A percentile compares a stretch with the other conserved stretches of the same genome.
Evolutionary conservation across 2,329 filamentous ascomycete species (phyloP).

Genomic region (Coniella lustricola): DNA sequence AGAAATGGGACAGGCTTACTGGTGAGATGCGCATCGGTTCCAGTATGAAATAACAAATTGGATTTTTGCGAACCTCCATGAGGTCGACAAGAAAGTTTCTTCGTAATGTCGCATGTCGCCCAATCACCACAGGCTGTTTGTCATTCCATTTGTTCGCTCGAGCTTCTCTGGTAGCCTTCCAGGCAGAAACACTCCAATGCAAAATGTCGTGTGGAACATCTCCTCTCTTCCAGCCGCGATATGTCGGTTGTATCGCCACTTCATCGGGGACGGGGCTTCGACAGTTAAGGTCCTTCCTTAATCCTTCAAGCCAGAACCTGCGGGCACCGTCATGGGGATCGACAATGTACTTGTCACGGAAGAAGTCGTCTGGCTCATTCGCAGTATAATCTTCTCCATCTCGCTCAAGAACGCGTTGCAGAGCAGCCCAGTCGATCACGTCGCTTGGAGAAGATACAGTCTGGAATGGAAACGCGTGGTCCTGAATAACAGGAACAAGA

Average conservation of each 20-base stretch:
- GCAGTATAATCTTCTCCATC: slow-evolving; percentile 33
- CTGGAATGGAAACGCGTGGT: slow-evolving; percentile 24
- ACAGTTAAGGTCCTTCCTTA: slow-evolving; percentile 53
- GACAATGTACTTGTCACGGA: slow-evolving; percentile 44
- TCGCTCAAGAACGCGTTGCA: slow-evolving; percentile 33
- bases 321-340: slow-evolving; percentile 58
- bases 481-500: slow-evolving; percentile 51
- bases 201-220: slow-evolving; percentile 55
- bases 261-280: slow-evolving; percentile 57
- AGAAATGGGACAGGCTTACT: slow-evolving; percentile 49
- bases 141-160: slow-evolving; percentile 43
- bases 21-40: slow-evolving; percentile 71
- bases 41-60: slow-evolving; percentile 61
- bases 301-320: slow-evolving; percentile 48
- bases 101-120: slow-evolving; percentile 66
- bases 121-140: slow-evolving; percentile 75
- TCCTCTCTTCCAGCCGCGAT: slow-evolving; percentile 33
- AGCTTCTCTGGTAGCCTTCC: slow-evolving; percentile 13
- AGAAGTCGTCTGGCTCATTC: slow-evolving; percentile 40
- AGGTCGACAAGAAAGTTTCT: slow-evolving; percentile 73
- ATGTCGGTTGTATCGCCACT: slow-evolving; percentile 37
- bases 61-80: slow-evolving; percentile 4
- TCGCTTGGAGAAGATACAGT: slow-evolving; percentile 18
- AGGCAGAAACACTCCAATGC: slow-evolving; percentile 64
- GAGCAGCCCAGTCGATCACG: slow-evolving; percentile 56